Percentiles rank a stretch among this genome's conserved stretches.
Evolutionary conservation across 2,329 filamentous ascomycete species (phyloP).

Genomic region (Pestalotiopsis sp.): DNA sequence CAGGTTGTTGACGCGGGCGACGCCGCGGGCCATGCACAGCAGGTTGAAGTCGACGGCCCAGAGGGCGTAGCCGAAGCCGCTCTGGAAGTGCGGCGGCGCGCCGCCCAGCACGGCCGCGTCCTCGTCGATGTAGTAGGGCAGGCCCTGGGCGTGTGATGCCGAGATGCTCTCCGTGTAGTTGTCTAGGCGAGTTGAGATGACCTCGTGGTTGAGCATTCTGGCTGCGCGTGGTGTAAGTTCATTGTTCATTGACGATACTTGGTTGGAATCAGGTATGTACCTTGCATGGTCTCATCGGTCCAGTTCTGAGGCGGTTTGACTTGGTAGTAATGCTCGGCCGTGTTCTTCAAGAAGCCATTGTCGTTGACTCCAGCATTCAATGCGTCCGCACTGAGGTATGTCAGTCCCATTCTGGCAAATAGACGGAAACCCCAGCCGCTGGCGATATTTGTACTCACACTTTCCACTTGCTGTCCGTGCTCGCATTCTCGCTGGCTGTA

Average conservation of each 20-base stretch:
- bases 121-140: slow-evolving; percentile 13
- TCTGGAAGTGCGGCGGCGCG: slow-evolving; percentile 25
- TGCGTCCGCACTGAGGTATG: slow-evolving; percentile 1
- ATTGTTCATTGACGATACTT: too few species aligned
- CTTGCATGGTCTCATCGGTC: slow-evolving; percentile 9
- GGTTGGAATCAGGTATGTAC: background rate
- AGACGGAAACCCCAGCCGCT: too few species aligned
- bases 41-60: slow-evolving; percentile 39
- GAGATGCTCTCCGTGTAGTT: background rate
- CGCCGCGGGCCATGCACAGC: slow-evolving; percentile 19
- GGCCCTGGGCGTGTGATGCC: background rate
- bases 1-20: slow-evolving; percentile 20
- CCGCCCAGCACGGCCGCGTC: slow-evolving; percentile 6
- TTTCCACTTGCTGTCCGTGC: slow-evolving; percentile 2
- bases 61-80: slow-evolving; percentile 34
- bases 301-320: background rate
- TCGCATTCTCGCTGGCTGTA: background rate
- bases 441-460: background rate
- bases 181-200: slow-evolving; percentile 1
- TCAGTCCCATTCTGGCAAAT: background rate
- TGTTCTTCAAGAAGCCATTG: slow-evolving; percentile 7
- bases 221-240: background rate
- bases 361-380: slow-evolving; percentile 11
- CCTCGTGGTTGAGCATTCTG: slow-evolving; percentile 13
- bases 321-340: slow-evolving; percentile 17